phyloP scores from a whole-genome alignment of 2,329 filamentous ascomycete species.

The Penicillium palitans region DNA sequence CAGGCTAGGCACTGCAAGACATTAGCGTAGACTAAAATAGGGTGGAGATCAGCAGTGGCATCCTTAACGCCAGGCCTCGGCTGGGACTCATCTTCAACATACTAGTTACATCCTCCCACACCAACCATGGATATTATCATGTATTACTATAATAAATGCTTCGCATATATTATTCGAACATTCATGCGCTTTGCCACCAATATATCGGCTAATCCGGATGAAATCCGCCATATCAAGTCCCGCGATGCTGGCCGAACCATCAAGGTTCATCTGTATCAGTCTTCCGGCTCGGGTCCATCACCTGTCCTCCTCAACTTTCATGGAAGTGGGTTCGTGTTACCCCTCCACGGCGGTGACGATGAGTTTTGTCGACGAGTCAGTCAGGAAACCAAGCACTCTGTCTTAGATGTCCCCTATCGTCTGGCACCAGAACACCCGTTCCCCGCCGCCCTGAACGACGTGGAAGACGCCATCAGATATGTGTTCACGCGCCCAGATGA shows the following conservation, averaged over 20 bases:
- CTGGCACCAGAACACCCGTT: slow-evolving; percentile 45
- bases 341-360: slow-evolving; percentile 34
- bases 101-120: neutral
- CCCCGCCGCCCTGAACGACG: slow-evolving; percentile 43
- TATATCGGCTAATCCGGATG: slow-evolving; percentile 23
- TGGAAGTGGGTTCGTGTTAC: slow-evolving; percentile 38
- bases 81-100: neutral
- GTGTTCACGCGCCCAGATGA: slow-evolving; percentile 35
- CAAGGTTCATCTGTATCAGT: slow-evolving; percentile 35
- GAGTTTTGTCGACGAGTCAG: slow-evolving; percentile 33
- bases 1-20: too few relatives aligned
- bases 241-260: slow-evolving; percentile 32
- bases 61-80: neutral
- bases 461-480: slow-evolving; percentile 42
- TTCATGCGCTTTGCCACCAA: slow-evolving; percentile 1
- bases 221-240: slow-evolving; percentile 32
- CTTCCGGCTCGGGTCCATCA: slow-evolving; percentile 17
- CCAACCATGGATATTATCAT: slow-evolving; percentile 5
- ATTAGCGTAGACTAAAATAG: neutral
- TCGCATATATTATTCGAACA: slow-evolving; percentile 22
- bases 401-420: slow-evolving; percentile 44
- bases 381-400: slow-evolving; percentile 30
- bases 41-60: neutral
- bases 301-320: slow-evolving; percentile 39
- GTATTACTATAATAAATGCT: slow-evolving; percentile 21